Evolutionary conservation across 306 rosid genomes (phyloP).

Genomic region (Dalbergia cochinchinensis): DNA sequence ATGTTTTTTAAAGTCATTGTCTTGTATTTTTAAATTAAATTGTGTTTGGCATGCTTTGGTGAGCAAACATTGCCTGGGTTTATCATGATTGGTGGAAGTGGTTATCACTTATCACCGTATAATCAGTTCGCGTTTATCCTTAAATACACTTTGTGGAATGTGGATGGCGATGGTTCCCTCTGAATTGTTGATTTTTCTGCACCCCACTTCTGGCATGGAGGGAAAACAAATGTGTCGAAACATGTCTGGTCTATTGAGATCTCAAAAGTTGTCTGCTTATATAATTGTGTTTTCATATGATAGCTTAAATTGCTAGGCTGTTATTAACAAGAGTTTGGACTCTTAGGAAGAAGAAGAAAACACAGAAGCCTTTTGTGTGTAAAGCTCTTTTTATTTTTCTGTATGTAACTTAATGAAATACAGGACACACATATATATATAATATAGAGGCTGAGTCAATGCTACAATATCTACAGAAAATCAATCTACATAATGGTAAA

Average conservation of each 20-base stretch:
- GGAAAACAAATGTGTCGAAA: background rate
- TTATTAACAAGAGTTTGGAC: no score
- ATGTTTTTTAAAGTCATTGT: no score
- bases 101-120: no score
- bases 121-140: background rate
- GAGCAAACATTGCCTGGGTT: background rate
- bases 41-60: background rate
- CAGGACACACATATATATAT: no score
- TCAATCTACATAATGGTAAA: no score
- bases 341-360: no score
- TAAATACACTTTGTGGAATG: background rate
- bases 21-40: background rate
- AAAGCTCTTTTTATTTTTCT: no score
- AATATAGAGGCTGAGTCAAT: no score
- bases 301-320: background rate
- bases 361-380: no score
- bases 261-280: background rate
- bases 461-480: no score
- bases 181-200: background rate
- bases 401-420: no score
- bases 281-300: background rate
- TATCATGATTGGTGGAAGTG: background rate
- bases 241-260: constrained; percentile 6
- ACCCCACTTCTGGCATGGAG: background rate
- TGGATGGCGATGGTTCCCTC: background rate